Evolutionary conservation across 2,329 filamentous ascomycete species (phyloP).

Genomic region (Fusarium humuli): DNA sequence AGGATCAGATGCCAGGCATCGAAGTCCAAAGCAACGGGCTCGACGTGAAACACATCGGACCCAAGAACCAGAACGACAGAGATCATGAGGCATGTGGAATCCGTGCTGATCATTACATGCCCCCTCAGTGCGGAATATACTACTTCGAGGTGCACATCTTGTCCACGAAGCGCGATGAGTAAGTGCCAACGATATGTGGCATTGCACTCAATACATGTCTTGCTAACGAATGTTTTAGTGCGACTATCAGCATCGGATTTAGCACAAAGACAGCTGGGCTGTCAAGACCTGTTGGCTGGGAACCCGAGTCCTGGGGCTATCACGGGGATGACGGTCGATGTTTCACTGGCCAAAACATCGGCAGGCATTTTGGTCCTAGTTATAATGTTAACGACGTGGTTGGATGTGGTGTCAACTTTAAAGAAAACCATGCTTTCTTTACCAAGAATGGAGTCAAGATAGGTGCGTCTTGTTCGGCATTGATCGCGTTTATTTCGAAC

Average conservation of each 20-base stretch:
- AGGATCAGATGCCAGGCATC: conserved; percentile 78
- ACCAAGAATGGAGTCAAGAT: conserved; percentile 72
- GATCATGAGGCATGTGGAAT: conserved; percentile 84
- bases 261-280: conserved; percentile 65
- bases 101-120: conserved; percentile 87
- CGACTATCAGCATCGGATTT: conserved; percentile 73
- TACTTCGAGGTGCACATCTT: conserved; percentile 81
- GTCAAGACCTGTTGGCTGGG: conserved; percentile 72
- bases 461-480: conserved; percentile 55
- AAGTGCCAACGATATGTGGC: conserved; percentile 48
- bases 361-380: conserved; percentile 67
- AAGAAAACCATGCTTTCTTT: conserved; percentile 73
- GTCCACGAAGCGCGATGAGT: conserved; percentile 66
- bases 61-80: conserved; percentile 61
- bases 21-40: conserved; percentile 80
- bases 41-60: conserved; percentile 72
- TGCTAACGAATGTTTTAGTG: conserved; percentile 53
- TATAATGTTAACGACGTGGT: conserved; percentile 70
- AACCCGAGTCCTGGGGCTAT: conserved; percentile 75
- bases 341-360: conserved; percentile 67
- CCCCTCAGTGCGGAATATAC: conserved; percentile 89
- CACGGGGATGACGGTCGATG: conserved; percentile 75
- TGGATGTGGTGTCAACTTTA: conserved; percentile 75
- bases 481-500: conserved; percentile 2
- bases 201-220: background rate